Percentiles rank a stretch among this genome's conserved stretches.
Evolutionary conservation across 2,329 filamentous ascomycete species (phyloP).

Genomic region (Hymenoscyphus linearis): DNA sequence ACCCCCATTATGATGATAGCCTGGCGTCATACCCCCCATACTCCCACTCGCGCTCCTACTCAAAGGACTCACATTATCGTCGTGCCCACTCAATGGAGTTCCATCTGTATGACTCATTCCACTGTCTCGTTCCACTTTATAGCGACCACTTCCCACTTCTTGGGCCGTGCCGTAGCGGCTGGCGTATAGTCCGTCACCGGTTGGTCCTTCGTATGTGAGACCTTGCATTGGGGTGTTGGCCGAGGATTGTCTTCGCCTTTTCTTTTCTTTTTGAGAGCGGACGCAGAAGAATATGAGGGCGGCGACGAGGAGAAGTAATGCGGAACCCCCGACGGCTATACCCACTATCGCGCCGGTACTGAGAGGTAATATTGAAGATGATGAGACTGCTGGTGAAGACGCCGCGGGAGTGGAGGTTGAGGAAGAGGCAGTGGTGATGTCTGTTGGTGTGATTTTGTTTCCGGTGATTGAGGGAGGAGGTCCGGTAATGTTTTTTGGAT

Average conservation of each 20-base stretch:
- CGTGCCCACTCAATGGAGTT: not conserved
- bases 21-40: too few species aligned
- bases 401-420: not conserved
- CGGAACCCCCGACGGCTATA: not conserved
- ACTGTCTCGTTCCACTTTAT: not conserved
- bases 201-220: not conserved
- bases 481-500: slow-evolving; percentile 10
- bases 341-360: not conserved
- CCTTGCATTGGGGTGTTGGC: not conserved
- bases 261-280: not conserved
- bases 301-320: not conserved
- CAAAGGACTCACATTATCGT: too few species aligned
- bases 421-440: not conserved
- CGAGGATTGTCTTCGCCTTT: not conserved
- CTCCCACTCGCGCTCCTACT: too few species aligned
- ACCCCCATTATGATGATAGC: not conserved
- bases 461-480: slow-evolving; percentile 1
- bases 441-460: not conserved
- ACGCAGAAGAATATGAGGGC: not conserved
- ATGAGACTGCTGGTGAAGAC: not conserved
- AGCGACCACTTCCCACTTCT: not conserved
- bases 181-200: not conserved
- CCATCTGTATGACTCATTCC: not conserved
- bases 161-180: not conserved
- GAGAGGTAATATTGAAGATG: not conserved